phyloP scores from a whole-genome alignment of 805 yeast genomes.

The Spathaspora boniae region DNA sequence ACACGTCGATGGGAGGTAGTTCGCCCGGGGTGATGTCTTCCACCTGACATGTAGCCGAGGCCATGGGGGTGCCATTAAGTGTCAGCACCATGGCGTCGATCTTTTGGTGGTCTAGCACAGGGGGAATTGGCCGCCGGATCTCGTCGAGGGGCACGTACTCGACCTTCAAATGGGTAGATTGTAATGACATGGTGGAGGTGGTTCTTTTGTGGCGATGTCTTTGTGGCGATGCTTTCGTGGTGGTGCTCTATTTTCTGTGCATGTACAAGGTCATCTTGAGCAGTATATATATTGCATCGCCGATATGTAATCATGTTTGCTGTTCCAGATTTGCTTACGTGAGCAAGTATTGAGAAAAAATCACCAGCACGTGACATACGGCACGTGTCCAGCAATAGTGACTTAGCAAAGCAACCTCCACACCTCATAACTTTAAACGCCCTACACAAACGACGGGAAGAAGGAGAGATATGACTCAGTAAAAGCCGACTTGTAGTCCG shows the following conservation, averaged over 20 bases:
- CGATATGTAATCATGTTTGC: neutral
- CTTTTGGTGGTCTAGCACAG: slow-evolving; percentile 71
- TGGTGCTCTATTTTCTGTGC: no score
- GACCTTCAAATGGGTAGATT: slow-evolving; percentile 53
- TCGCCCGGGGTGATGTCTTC: slow-evolving; percentile 55
- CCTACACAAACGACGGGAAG: neutral
- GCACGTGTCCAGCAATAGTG: no score
- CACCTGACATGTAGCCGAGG: slow-evolving; percentile 56
- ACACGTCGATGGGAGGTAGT: slow-evolving; percentile 79
- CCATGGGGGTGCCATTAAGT: slow-evolving; percentile 58
- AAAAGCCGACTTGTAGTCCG: no score
- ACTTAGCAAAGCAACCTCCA: no score
- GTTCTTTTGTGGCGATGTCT: no score
- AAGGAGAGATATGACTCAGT: neutral
- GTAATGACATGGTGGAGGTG: slow-evolving; percentile 68
- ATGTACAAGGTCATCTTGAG: neutral
- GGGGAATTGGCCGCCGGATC: slow-evolving; percentile 80
- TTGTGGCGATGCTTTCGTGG: no score
- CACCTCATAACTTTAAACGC: no score
- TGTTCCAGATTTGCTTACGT: slow-evolving; percentile 1
- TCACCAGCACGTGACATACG: no score
- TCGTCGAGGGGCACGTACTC: slow-evolving; percentile 61
- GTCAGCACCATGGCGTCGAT: slow-evolving; percentile 79
- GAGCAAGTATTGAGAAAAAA: no score
- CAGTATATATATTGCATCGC: neutral